These are phyloP conservation scores for Vicia villosa DNA, from an alignment of 306 rosid genomes.

Conservation along the genomic window DNA sequence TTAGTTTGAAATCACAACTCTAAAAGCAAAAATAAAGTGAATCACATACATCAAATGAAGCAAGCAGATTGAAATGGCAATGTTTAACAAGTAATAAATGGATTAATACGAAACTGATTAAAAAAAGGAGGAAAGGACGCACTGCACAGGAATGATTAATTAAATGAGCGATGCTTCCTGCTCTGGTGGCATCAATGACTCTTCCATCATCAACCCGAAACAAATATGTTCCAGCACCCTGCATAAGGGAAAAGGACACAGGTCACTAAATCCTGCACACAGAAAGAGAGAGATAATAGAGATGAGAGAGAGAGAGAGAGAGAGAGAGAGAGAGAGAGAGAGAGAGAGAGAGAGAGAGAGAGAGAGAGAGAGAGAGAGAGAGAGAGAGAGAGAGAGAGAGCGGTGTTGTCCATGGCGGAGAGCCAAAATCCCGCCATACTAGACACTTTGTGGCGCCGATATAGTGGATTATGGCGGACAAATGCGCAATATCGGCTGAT, in stretches of 20 bases:
- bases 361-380: no score
- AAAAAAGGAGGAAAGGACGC: constrained; percentile 40
- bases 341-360: no score
- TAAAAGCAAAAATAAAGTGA: constrained; percentile 24
- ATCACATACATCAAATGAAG: constrained; percentile 20
- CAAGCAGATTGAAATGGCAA: constrained; percentile 15
- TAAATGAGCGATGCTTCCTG: constrained; percentile 99
- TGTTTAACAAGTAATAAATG: constrained; percentile 29
- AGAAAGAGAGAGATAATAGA: neutral
- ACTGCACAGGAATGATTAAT: constrained; percentile 98
- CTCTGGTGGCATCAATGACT: constrained; percentile 97
- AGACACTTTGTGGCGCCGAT: no score
- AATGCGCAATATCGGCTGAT: no score
- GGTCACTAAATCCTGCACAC: constrained; percentile 33
- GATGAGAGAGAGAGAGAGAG: no score
- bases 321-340: no score
- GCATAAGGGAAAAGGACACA: constrained; percentile 45
- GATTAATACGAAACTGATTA: constrained; percentile 25
- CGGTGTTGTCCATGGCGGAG: no score
- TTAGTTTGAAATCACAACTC: neutral
- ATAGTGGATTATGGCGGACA: no score
- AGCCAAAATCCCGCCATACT: no score
- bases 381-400: no score
- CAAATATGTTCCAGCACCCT: constrained; percentile 99
- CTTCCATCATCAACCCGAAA: constrained; percentile 94